A percentile compares a stretch with the other conserved stretches of the same genome.
These are phyloP conservation scores for Eucalyptus globulus DNA, from an alignment of 345 rosid genomes.

Conservation along the genomic window DNA sequence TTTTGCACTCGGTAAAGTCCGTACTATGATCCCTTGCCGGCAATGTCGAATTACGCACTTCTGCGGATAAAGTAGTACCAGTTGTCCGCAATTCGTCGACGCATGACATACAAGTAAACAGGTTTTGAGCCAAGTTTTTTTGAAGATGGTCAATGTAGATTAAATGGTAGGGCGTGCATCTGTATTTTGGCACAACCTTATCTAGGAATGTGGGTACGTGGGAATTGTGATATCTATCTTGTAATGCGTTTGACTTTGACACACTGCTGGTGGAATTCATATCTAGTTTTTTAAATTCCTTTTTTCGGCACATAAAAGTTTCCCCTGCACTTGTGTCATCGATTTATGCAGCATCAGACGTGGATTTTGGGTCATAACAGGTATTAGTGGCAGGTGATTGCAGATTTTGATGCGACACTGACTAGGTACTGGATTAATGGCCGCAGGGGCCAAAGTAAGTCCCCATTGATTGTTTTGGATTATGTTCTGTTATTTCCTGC, in stretches of 20 bases:
- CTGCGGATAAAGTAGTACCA: neutral
- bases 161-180: neutral
- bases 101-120: neutral
- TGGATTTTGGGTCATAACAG: neutral
- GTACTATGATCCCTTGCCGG: neutral
- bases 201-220: neutral
- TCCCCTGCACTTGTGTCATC: neutral
- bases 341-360: neutral
- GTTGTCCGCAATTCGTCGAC: neutral
- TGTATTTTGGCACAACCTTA: neutral
- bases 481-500: neutral
- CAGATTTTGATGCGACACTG: constrained; percentile 82
- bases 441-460: constrained; percentile 54
- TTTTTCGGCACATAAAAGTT: neutral
- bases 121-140: neutral
- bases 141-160: neutral
- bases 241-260: neutral
- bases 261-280: neutral
- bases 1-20: neutral
- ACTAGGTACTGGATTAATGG: constrained; percentile 60
- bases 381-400: constrained; percentile 37
- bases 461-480: neutral
- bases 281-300: neutral
- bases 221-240: neutral
- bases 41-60: neutral